These are phyloP conservation scores for Aspergillus kassunensis DNA, from an alignment of 495 filamentous ascomycete species.

Conservation along the genomic window DNA sequence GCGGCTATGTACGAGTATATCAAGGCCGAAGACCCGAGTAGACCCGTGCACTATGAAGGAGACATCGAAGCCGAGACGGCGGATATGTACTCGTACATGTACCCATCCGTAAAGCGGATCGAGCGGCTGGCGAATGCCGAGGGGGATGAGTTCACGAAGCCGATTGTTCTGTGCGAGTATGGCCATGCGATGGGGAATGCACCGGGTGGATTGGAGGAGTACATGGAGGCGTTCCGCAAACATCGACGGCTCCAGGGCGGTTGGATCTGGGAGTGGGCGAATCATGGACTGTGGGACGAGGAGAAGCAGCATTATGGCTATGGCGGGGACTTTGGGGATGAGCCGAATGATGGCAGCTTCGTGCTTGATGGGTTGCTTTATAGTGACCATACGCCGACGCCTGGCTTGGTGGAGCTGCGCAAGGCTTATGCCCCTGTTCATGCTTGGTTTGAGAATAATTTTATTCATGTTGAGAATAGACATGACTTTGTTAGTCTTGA, in stretches of 20 bases:
- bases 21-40: constrained; percentile 50
- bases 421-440: constrained; percentile 56
- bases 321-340: constrained; percentile 64
- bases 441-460: not conserved
- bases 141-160: constrained; percentile 46
- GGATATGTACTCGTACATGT: constrained; percentile 68
- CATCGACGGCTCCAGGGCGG: constrained; percentile 10
- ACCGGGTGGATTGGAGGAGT: constrained; percentile 29
- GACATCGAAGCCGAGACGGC: constrained; percentile 54
- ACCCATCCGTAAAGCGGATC: constrained; percentile 50
- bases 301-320: constrained; percentile 53
- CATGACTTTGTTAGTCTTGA: constrained; percentile 51
- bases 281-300: constrained; percentile 60
- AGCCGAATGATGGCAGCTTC: constrained; percentile 61
- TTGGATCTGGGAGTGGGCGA: constrained; percentile 26
- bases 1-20: constrained; percentile 60
- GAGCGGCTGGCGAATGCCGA: constrained; percentile 36
- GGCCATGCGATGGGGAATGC: constrained; percentile 72
- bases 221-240: constrained; percentile 1
- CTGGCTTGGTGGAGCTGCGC: constrained; percentile 56
- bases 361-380: constrained; percentile 62
- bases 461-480: constrained; percentile 41
- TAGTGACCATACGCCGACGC: constrained; percentile 55
- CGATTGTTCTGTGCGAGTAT: constrained; percentile 65
- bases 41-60: constrained; percentile 65